These are phyloP conservation scores for Saturnispora bothae DNA, from an alignment of 805 yeast species.

Conservation along the genomic window DNA sequence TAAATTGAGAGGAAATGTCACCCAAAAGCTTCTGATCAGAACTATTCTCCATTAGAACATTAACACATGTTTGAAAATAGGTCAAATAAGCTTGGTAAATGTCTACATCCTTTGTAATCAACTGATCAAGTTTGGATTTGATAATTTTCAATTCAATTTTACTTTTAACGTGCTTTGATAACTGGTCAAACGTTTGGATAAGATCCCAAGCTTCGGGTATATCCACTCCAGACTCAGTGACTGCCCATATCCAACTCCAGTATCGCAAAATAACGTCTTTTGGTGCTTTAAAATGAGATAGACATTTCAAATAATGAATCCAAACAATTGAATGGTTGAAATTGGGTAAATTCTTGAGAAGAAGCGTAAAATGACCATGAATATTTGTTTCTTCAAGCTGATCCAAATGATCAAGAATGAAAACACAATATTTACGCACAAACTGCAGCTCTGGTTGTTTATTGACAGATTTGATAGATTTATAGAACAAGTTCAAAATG, in stretches of 20 bases:
- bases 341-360: no score
- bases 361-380: no score
- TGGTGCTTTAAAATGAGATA: background rate
- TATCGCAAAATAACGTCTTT: background rate
- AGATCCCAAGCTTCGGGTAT: no score
- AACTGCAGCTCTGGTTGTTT: no score
- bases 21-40: background rate
- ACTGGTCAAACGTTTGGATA: slow-evolving; percentile 4
- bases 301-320: slow-evolving; percentile 3
- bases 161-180: background rate
- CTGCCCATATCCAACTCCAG: background rate
- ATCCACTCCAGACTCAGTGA: background rate
- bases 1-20: slow-evolving; percentile 18
- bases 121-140: background rate
- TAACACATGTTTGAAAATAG: background rate
- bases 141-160: background rate
- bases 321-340: slow-evolving; percentile 4
- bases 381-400: no score
- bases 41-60: no score
- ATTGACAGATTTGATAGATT: no score
- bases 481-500: no score
- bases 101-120: background rate
- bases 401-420: no score
- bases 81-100: background rate
- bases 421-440: no score